Percentiles rank a stretch among this genome's conserved stretches.
Conservation (phyloP, 2,329 filamentous ascomycete genomes). For the Mycogone perniciosa region DNA sequence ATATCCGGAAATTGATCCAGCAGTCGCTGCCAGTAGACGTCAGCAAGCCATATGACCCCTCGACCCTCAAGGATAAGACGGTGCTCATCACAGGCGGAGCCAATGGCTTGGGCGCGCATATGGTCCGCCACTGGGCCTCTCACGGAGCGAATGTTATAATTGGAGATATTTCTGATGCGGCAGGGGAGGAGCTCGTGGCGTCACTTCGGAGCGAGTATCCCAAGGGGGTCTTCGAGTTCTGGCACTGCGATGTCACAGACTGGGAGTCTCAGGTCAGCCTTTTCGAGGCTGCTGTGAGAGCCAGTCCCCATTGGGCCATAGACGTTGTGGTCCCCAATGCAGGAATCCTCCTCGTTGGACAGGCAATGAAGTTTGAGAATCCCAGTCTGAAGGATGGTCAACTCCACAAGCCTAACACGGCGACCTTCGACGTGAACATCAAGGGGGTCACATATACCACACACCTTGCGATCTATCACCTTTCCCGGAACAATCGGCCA, state of each 20-base stretch:
- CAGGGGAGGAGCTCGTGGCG: slow-evolving; percentile 49
- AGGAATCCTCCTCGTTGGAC: slow-evolving; percentile 42
- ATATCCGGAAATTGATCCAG: slow-evolving; percentile 13
- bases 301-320: slow-evolving; percentile 49
- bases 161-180: slow-evolving; percentile 52
- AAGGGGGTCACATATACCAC: slow-evolving; percentile 59
- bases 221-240: slow-evolving; percentile 44
- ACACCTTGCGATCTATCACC: slow-evolving; percentile 52
- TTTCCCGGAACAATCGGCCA: slow-evolving; percentile 18
- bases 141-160: slow-evolving; percentile 55
- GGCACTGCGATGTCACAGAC: slow-evolving; percentile 57
- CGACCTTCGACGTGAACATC: slow-evolving; percentile 55
- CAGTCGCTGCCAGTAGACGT: slow-evolving; percentile 42
- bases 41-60: slow-evolving; percentile 36
- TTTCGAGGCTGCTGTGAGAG: slow-evolving; percentile 51
- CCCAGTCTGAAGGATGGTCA: slow-evolving; percentile 37
- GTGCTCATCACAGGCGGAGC: slow-evolving; percentile 60
- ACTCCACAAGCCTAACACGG: slow-evolving; percentile 41
- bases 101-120: slow-evolving; percentile 52
- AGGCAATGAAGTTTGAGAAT: slow-evolving; percentile 37
- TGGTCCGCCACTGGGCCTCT: slow-evolving; percentile 47
- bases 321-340: slow-evolving; percentile 63
- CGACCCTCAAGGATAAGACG: slow-evolving; percentile 46
- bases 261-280: slow-evolving; percentile 59
- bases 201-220: slow-evolving; percentile 37